Percentiles rank a stretch among this genome's conserved stretches.
Evolutionary conservation across 1,139 yeast genomes (phyloP).

Genomic region (Blastobotrys indianensis): DNA sequence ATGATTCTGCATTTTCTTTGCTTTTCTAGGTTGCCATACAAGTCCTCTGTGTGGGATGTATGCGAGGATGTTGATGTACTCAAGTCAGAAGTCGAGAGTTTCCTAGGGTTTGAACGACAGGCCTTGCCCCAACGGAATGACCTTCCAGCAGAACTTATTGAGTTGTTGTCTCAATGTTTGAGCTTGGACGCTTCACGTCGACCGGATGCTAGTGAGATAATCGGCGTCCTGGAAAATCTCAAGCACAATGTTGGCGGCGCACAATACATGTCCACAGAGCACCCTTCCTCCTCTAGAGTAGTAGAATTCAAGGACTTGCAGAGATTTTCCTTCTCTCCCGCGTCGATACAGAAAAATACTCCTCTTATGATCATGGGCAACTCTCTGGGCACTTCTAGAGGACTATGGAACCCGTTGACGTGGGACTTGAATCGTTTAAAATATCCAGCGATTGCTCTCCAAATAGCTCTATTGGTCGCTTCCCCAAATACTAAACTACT

Average conservation of each 20-base stretch:
- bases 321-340: too few relatives aligned
- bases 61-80: constrained; percentile 34
- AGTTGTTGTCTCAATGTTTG: constrained; percentile 37
- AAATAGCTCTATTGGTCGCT: too few relatives aligned
- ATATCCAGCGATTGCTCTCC: too few relatives aligned
- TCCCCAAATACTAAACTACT: too few relatives aligned
- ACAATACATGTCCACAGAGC: too few relatives aligned
- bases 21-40: constrained; percentile 64
- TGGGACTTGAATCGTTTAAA: too few relatives aligned
- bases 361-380: too few relatives aligned
- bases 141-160: constrained; percentile 38
- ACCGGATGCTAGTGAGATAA: constrained; percentile 41
- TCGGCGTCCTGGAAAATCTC: neutral
- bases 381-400: too few relatives aligned
- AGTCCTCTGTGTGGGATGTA: constrained; percentile 29
- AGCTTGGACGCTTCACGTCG: constrained; percentile 37
- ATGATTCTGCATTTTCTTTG: constrained; percentile 70
- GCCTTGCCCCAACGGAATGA: constrained; percentile 30
- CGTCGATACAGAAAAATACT: too few relatives aligned
- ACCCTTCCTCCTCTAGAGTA: too few relatives aligned
- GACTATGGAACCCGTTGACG: too few relatives aligned
- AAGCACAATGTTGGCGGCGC: neutral
- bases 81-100: constrained; percentile 37
- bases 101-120: constrained; percentile 30
- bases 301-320: too few relatives aligned